Evolutionary conservation across 2,329 filamentous ascomycete genomes (phyloP).

Genomic region (Exophiala phaeomuriformis): DNA sequence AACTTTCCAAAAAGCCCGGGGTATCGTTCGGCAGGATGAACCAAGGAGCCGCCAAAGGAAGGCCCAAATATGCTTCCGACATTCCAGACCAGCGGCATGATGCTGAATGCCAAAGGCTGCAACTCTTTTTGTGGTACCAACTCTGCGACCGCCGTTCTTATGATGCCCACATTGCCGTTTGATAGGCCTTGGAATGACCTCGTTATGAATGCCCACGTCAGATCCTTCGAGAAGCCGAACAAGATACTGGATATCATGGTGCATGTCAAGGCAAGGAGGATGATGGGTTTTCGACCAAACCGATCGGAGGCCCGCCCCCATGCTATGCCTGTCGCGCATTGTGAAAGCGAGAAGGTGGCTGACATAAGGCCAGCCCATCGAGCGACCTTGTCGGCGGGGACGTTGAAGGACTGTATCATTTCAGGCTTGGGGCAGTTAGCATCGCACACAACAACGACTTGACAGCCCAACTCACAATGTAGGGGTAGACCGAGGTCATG

Average conservation of each 20-base stretch:
- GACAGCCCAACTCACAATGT: slow-evolving; percentile 35
- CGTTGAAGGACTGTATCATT: slow-evolving; percentile 74
- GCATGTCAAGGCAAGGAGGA: slow-evolving; percentile 63
- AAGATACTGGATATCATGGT: slow-evolving; percentile 76
- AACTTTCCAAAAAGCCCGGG: slow-evolving; percentile 62
- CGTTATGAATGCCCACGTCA: slow-evolving; percentile 71
- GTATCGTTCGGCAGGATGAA: slow-evolving; percentile 68
- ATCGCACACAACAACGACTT: slow-evolving; percentile 7
- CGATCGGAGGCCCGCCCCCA: slow-evolving; percentile 73
- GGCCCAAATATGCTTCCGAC: slow-evolving; percentile 83
- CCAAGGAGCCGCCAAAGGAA: slow-evolving; percentile 77
- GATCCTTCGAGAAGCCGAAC: slow-evolving; percentile 74
- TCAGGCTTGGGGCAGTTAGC: slow-evolving; percentile 51
- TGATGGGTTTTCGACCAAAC: slow-evolving; percentile 73
- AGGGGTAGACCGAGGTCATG: slow-evolving; percentile 63
- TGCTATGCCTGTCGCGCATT: slow-evolving; percentile 63
- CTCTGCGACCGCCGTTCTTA: slow-evolving; percentile 86
- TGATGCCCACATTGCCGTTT: slow-evolving; percentile 92
- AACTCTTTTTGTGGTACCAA: slow-evolving; percentile 81
- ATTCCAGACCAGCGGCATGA: slow-evolving; percentile 90
- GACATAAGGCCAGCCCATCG: slow-evolving; percentile 73
- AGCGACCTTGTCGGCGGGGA: slow-evolving; percentile 63
- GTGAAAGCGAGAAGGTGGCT: slow-evolving; percentile 63
- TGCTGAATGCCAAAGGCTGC: slow-evolving; percentile 79
- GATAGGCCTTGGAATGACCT: slow-evolving; percentile 72